Evolutionary conservation across 1,284 basidiomycete species (phyloP), one percentile per base, ranked within the genome.

Genomic region (Naganishia sp.): DNA sequence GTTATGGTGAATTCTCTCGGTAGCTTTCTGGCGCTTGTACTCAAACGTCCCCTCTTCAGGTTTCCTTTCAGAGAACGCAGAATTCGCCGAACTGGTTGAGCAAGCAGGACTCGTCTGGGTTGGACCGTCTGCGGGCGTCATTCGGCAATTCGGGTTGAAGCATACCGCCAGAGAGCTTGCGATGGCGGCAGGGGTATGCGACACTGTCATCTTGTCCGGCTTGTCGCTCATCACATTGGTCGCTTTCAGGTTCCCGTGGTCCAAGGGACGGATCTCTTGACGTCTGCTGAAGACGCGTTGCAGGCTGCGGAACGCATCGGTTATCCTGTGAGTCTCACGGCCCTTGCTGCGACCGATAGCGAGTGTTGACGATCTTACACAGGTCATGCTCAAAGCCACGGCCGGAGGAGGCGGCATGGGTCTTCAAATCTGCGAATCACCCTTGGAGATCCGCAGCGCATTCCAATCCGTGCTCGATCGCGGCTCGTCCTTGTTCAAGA

Each of bases 401-500:
- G 86, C 84, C 0, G 88, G 88, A 7, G 88, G 88, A 1, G 88
- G 88, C 2, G 88, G 88, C 0, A 86, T 88, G 83, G 88, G 88
- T 9, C 82, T 89, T 70, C 81, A 83, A 9, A 81, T 88, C 23
- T 88, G 86, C 73, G 66, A 75, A 11, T 52, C 49, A n/a, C 44
- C 64, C 6, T 55, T 42, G 39, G 63, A 65, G 23, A 65, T 68
- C 57, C 11, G 31, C 10, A 45, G 56, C 21, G 70, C 72, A 2
- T 74, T 72, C 63, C 67, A 65, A 18, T 70, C 72, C 15, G 72
- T 72, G 36, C 31, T 53, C 9, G 70, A 71, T 7, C 57, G 80
- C 42, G 67, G 68, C 43, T 57, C 69, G 2, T 69, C 70, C 2
- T 73, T 87, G 2, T 89, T 88, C 75, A 79, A 81, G 21, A 80